A percentile compares a stretch with the other conserved stretches of the same genome.
Conservation (phyloP, 1,139 yeast genomes). For the Taphrina betulina region DNA sequence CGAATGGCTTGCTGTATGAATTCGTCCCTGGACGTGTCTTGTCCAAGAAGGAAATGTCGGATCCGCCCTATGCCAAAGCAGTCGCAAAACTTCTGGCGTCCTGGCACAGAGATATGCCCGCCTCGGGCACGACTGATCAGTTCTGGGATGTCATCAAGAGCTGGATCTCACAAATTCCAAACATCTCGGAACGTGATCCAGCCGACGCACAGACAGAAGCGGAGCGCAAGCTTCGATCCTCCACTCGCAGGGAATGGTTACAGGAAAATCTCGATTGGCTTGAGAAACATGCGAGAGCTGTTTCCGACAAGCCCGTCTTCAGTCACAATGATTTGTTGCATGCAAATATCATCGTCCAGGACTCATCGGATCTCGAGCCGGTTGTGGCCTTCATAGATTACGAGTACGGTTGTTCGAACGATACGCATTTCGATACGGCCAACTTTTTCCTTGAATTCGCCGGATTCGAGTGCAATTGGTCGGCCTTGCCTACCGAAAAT, state of each 20-base stretch:
- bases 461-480: slow-evolving; percentile 67
- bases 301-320: slow-evolving; percentile 21
- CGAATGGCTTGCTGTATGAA: slow-evolving; percentile 73
- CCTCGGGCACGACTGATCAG: slow-evolving; percentile 3
- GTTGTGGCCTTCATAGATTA: slow-evolving; percentile 66
- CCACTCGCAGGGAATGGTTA: slow-evolving; percentile 5
- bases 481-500: slow-evolving; percentile 6
- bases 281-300: slow-evolving; percentile 6
- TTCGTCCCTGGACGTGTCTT: slow-evolving; percentile 59
- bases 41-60: slow-evolving; percentile 7
- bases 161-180: slow-evolving; percentile 32
- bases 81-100: slow-evolving; percentile 69
- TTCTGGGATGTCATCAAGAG: slow-evolving; percentile 25
- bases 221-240: slow-evolving; percentile 5
- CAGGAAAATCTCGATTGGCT: slow-evolving; percentile 3
- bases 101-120: slow-evolving; percentile 53
- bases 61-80: slow-evolving; percentile 48
- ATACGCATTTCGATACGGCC: slow-evolving; percentile 80
- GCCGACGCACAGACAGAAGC: background rate
- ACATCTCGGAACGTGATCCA: slow-evolving; percentile 35
- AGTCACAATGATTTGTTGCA: slow-evolving; percentile 31
- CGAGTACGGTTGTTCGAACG: slow-evolving; percentile 78
- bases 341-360: slow-evolving; percentile 36
- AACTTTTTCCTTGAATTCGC: slow-evolving; percentile 87
- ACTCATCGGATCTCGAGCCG: background rate